Evolutionary conservation across 495 filamentous ascomycete species (phyloP).

Genomic region (Penicillium maclennaniae): DNA sequence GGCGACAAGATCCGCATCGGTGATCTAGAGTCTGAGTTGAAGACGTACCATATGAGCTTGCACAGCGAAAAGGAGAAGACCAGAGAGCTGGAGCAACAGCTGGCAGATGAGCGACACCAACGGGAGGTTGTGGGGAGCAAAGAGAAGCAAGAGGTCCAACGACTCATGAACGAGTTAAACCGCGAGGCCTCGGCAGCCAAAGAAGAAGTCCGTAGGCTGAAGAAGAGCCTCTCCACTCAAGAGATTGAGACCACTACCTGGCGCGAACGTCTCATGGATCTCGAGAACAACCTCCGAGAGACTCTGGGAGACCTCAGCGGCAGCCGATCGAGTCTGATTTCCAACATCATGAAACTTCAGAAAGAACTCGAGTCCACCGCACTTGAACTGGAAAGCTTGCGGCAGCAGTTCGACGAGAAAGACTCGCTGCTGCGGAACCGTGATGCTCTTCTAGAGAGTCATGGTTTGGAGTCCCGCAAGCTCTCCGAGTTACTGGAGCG

Average conservation of each 20-base stretch:
- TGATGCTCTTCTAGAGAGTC: constrained; percentile 85
- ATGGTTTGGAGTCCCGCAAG: constrained; percentile 80
- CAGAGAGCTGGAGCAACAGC: constrained; percentile 70
- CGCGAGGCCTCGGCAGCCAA: constrained; percentile 73
- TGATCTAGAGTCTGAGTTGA: constrained; percentile 77
- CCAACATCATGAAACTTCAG: constrained; percentile 83
- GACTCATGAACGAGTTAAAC: constrained; percentile 80
- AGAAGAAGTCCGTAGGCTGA: constrained; percentile 78
- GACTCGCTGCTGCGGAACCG: constrained; percentile 85
- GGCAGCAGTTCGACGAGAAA: constrained; percentile 75
- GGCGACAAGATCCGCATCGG: constrained; percentile 97
- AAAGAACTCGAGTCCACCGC: constrained; percentile 79
- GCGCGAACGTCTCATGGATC: constrained; percentile 82
- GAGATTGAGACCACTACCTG: constrained; percentile 86
- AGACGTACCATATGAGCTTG: constrained; percentile 65
- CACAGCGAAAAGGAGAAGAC: constrained; percentile 77
- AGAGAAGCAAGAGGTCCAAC: constrained; percentile 83
- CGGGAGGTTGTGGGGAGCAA: constrained; percentile 78
- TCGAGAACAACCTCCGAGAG: constrained; percentile 83
- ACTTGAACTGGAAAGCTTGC: constrained; percentile 73
- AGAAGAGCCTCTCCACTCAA: constrained; percentile 72
- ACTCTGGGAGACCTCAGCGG: constrained; percentile 81
- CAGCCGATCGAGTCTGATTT: constrained; percentile 79
- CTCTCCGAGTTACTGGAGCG: constrained; percentile 86
- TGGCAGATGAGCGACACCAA: constrained; percentile 77